Percentiles rank a stretch among this genome's conserved stretches.
Evolutionary conservation across 257 asterid species (phyloP).

Genomic region (Ehretia macrophylla): DNA sequence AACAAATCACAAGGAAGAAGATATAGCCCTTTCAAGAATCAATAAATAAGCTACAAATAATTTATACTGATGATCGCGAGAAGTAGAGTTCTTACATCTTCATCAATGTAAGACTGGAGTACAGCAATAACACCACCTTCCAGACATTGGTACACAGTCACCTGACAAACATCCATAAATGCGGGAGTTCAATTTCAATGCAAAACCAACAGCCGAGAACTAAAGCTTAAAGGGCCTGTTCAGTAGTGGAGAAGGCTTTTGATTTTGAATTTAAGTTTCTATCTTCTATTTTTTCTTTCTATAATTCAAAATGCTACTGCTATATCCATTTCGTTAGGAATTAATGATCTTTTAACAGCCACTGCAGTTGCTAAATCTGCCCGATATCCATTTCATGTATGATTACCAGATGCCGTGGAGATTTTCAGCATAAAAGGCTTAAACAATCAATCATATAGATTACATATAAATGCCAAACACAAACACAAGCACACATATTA

Average conservation of each 20-base stretch:
- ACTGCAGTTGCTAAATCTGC: no score
- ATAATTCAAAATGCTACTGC: no score
- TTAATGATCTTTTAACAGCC: no score
- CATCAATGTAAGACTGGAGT: conserved; percentile 93
- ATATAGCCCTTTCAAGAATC: conserved; percentile 32
- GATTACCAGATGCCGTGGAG: no score
- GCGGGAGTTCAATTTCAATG: background rate
- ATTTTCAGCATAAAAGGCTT: no score
- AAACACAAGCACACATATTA: no score
- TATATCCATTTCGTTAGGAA: no score
- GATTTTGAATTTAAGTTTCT: background rate
- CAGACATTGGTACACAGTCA: conserved; percentile 87
- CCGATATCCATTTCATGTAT: no score
- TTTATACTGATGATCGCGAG: background rate
- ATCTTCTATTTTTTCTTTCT: no score
- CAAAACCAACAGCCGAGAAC: background rate
- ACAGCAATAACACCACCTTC: conserved; percentile 94
- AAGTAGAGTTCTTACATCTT: conserved; percentile 57
- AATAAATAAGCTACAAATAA: background rate
- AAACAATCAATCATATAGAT: no score
- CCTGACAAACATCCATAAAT: conserved; percentile 35
- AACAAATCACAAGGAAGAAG: conserved; percentile 33
- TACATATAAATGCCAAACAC: no score
- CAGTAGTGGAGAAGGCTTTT: background rate
- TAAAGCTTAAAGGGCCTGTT: background rate